Base-by-base conservation (phyloP, 805 yeast genomes). In the Metschnikowia drakensbergensis region DNA sequence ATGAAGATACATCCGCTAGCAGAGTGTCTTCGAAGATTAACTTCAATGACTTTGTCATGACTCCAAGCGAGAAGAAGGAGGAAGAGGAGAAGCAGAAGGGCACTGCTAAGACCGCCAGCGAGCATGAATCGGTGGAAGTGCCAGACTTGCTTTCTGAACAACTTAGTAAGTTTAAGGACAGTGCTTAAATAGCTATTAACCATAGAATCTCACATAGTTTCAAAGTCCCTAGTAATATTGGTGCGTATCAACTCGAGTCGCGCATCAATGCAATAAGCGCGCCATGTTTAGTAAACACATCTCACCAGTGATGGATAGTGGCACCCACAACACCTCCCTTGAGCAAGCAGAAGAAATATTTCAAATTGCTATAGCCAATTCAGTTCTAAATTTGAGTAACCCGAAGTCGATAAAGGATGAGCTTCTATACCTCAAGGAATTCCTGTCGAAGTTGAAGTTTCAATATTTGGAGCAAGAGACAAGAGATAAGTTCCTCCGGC, bases 401-500 rank as follows among this genome's bases (percentile, higher is more conserved):
- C 58, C 59, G 3, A 35, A 30, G 6, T 26, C 46, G n/a, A 54
- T 57, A 25, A 46, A 47, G 6, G 72, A 74, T n/a, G 64, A 62
- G 29, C 61, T 75, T 6, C 48, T 58, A 13, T 56, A 60, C 37
- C 71, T 71, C 48, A 68, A 70, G 49, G 72, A 72, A 52, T 58
- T 75, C 26, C 77, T 79, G 50, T 74, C 77, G 13, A 75, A 83
- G 49, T 67, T 84, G 37, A 82, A 83, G 56, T 83, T 83, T 52
- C 76, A 82, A 48, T 86, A 82, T 58, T 61, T 84, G 37, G 92
- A 86, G 60, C 86, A 84, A 57, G 90, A 84, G 53, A 76, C 89
- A 3, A 79, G 86, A 52, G 87, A 84, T 54, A 77, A 79, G 61
- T 85, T 86, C 62, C 65, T 86, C 33, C 65, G 86, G 33, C 67